phyloP scores from a whole-genome alignment of 345 rosid genomes.

The Linum trigynum region DNA sequence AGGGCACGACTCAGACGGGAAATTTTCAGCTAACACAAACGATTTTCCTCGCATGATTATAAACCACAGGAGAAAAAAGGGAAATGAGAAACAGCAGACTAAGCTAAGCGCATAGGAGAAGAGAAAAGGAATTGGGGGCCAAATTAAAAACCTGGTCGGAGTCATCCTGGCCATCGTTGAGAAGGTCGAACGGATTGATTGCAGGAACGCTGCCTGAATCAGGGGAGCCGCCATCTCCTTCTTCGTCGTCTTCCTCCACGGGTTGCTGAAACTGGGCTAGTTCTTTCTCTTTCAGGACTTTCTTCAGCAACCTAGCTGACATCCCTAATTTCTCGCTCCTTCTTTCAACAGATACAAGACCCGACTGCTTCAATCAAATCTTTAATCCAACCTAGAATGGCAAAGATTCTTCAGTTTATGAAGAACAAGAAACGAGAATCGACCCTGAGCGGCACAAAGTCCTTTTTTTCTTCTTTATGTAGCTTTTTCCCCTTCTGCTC shows the following conservation, averaged over 20 bases:
- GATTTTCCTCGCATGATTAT: no score
- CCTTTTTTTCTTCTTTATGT: neutral
- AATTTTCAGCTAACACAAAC: no score
- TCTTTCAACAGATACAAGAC: neutral
- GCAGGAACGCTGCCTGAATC: conserved; percentile 26
- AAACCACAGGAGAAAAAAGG: no score
- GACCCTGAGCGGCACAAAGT: neutral
- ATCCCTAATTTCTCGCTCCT: conserved; percentile 17
- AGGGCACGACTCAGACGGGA: no score
- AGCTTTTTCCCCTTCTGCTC: neutral
- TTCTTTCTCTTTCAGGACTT: conserved; percentile 67
- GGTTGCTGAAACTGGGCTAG: conserved; percentile 24
- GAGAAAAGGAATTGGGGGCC: neutral
- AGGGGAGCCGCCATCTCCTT: conserved; percentile 34
- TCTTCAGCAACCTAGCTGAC: conserved; percentile 76
- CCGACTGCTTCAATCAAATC: neutral
- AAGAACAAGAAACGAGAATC: neutral
- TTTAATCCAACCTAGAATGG: neutral
- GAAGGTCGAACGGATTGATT: conserved; percentile 69
- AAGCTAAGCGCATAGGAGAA: no score
- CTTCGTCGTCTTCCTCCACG: conserved; percentile 27
- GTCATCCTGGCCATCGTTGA: conserved; percentile 42
- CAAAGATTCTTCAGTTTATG: neutral
- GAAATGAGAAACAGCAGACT: no score
- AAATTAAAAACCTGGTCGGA: conserved; percentile 20